A percentile compares a stretch with the other conserved stretches of the same genome.
phyloP scores from a whole-genome alignment of 345 rosid genomes.

The Geranium rotundifolium region DNA sequence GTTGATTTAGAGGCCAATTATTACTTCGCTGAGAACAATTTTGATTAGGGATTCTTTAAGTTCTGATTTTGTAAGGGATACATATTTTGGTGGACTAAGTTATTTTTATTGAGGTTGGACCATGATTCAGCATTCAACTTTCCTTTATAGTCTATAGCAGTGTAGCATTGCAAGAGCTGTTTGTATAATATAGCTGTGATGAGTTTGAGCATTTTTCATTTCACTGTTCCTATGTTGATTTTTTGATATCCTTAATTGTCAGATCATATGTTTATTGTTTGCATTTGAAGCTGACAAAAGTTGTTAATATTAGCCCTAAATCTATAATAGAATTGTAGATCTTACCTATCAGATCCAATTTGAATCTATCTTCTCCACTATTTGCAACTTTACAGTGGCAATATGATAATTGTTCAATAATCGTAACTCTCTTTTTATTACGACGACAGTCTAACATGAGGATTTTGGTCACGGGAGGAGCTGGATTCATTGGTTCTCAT shows the following conservation, averaged over 20 bases:
- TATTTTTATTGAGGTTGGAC: no score
- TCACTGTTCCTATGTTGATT: neutral
- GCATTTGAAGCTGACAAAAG: neutral
- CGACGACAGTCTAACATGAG: slow-evolving; percentile 77
- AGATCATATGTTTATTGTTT: neutral
- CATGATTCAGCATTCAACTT: no score
- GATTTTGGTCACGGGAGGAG: slow-evolving; percentile 90
- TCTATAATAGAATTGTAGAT: neutral
- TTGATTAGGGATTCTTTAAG: neutral
- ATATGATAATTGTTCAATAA: neutral
- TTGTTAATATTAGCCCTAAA: neutral
- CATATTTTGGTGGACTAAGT: no score
- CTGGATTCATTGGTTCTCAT: slow-evolving; percentile 96
- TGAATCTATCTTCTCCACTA: neutral
- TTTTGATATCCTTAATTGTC: neutral
- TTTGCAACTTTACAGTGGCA: neutral
- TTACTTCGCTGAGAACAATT: neutral
- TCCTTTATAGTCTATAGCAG: no score
- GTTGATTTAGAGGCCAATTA: neutral
- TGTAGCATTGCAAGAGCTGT: neutral
- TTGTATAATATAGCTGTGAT: no score
- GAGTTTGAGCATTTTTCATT: neutral
- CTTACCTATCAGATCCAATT: neutral
- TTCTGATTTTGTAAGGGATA: no score
- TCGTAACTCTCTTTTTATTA: slow-evolving; percentile 3